phyloP scores from a whole-genome alignment of 345 rosid species.

The Reutealis trisperma region DNA sequence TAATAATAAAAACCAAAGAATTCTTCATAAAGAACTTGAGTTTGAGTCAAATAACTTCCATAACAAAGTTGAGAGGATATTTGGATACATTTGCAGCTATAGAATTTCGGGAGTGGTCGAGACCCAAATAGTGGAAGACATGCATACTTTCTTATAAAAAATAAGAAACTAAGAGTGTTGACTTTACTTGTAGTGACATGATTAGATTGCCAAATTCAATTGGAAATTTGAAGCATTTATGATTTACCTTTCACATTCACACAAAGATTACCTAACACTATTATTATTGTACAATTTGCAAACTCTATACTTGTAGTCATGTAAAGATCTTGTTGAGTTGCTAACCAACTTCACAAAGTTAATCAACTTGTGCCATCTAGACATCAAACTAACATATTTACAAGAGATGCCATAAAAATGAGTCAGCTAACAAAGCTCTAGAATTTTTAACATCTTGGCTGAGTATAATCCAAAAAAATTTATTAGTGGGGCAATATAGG shows the following conservation, averaged over 20 bases:
- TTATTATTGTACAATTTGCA: background rate
- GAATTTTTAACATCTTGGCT: background rate
- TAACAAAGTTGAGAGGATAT: background rate
- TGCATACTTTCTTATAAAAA: no score
- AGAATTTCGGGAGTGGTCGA: background rate
- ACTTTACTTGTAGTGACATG: background rate
- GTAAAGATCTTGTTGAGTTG: background rate
- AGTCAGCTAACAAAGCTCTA: background rate
- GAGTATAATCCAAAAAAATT: no score
- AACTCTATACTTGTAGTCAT: background rate
- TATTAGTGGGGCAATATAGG: no score
- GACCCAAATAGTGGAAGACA: background rate
- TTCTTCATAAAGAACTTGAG: background rate
- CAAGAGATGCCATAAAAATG: background rate
- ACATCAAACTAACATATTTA: background rate
- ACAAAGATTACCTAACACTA: background rate
- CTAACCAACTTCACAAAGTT: background rate
- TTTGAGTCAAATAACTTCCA: no score
- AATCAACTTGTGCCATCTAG: constrained; percentile 14
- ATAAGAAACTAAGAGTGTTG: background rate
- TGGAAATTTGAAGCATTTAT: background rate
- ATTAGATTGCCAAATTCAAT: no score
- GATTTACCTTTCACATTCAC: background rate
- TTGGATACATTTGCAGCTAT: background rate
- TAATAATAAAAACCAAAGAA: no score